A percentile compares a stretch with the other conserved stretches of the same genome.
phyloP scores from a whole-genome alignment of 441 rosid genomes.

The Pelargonium exstipulatum region DNA sequence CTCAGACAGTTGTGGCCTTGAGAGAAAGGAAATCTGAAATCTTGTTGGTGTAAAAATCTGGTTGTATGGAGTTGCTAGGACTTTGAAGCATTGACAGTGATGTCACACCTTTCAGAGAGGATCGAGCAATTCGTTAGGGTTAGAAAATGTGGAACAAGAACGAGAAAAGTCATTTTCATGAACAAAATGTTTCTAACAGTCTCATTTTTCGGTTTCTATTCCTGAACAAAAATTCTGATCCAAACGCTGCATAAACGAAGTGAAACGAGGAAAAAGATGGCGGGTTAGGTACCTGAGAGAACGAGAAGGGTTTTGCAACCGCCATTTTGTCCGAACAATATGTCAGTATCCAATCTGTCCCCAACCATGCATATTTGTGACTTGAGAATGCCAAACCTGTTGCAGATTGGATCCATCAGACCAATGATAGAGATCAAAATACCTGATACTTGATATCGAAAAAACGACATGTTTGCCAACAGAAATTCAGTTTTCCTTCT shows the following conservation, averaged over 20 bases:
- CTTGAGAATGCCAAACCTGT: constrained; percentile 70
- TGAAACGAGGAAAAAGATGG: no score
- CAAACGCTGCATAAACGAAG: no score
- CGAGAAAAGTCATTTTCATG: no score
- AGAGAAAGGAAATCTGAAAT: constrained; percentile 66
- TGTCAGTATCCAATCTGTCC: constrained; percentile 70
- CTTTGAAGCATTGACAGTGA: constrained; percentile 59
- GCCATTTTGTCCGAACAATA: constrained; percentile 66
- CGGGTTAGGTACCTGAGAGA: constrained; percentile 45
- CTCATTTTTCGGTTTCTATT: no score
- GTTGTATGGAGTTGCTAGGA: constrained; percentile 56
- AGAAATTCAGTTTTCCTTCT: no score
- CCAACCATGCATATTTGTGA: constrained; percentile 87
- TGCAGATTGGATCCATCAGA: constrained; percentile 9
- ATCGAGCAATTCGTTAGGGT: not conserved
- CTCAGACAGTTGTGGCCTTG: constrained; percentile 55
- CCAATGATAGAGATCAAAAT: not conserved
- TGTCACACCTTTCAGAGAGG: constrained; percentile 47
- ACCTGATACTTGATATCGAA: no score
- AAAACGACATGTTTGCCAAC: no score
- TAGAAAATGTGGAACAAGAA: no score
- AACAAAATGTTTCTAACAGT: no score
- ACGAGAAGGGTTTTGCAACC: constrained; percentile 73
- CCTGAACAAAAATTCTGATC: no score
- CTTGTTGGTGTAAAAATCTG: constrained; percentile 66